phyloP scores from a whole-genome alignment of 768 basidiomycete genomes.

The Collybia sp. region DNA sequence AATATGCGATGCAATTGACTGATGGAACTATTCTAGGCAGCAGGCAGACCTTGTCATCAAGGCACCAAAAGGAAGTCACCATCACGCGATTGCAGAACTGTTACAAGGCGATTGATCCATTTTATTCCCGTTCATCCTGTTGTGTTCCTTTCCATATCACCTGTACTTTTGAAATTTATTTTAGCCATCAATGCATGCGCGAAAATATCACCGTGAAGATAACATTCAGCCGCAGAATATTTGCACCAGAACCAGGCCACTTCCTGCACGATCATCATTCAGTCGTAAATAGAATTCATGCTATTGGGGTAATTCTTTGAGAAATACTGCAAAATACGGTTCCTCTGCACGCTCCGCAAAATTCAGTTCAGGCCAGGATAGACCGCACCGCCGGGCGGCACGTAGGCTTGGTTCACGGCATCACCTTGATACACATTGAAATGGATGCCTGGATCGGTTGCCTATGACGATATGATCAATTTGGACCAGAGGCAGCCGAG shows the following conservation, averaged over 20 bases:
- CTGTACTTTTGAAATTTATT: too few relatives aligned
- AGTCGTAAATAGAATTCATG: too few relatives aligned
- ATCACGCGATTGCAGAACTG: constrained; percentile 25
- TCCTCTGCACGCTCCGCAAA: too few relatives aligned
- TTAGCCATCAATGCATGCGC: too few relatives aligned
- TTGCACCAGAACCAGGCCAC: too few relatives aligned
- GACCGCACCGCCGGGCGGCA: constrained; percentile 2
- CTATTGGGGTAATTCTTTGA: too few relatives aligned
- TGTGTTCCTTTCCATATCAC: too few relatives aligned
- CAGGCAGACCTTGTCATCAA: constrained; percentile 78
- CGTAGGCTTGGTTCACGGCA: constrained; percentile 21
- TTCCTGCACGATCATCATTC: too few relatives aligned
- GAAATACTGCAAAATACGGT: too few relatives aligned
- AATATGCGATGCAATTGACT: not conserved
- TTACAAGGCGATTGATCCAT: not conserved
- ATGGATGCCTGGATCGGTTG: constrained; percentile 28
- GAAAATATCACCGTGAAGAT: too few relatives aligned
- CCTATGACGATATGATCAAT: constrained; percentile 10
- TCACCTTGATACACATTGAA: constrained; percentile 32
- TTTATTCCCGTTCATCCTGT: too few relatives aligned
- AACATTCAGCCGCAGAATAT: too few relatives aligned
- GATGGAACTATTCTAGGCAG: constrained; percentile 40
- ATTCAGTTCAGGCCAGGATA: constrained; percentile 4
- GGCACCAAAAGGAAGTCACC: constrained; percentile 45
- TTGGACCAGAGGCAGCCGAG: not conserved